Base-by-base conservation (phyloP, 208 protist genomes). In the Leishmania gerbilli region DNA sequence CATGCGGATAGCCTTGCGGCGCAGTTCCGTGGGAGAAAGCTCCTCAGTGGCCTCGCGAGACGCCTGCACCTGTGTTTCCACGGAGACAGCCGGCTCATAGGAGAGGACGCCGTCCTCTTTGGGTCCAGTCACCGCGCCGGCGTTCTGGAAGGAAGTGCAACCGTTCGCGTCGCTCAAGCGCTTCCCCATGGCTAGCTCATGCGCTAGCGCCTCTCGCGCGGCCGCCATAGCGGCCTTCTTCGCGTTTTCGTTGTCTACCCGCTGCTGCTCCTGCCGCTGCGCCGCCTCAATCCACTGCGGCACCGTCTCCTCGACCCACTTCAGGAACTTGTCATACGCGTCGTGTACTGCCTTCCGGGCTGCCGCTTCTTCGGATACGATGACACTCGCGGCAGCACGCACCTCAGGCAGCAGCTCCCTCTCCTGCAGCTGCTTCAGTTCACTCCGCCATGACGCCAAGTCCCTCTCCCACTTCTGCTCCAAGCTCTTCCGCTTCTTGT, bases 1-100 rank as follows among this genome's bases (percentile, higher is more conserved):
- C 90, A 97, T 92, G 34, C 77, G 79, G 72, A 95, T 97, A 15
- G 92, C 92, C 75, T 93, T 90, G 21, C 68, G 88, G 3, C 94
- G 88, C 74, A 95, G 79, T 72, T 74, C 68, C n/a, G 74, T 83
- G n/a, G 83, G 34, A 24, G 51, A 62, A n/a, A 81, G 77, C 17
- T 1, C n/a, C 68, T 76, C 76, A 7, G 65, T 45, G 15, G 58
- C 34, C 45, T 82, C 74, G 19, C 55, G 15, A 24, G 69, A 58
- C 19, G 37, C 77, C 27, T 45, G 51, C 60, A 79, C 21, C 37
- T 81, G 77, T 51, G 58, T n/a, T 0, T 83, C 83, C 37, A 85
- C 51, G 3, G 82, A 79, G 31, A 85, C 74, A 19, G 74, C 27
- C 34, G 82, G 82, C 74, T 85, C 77, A 42, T 85, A 85, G 31